Base-by-base conservation (phyloP, 495 filamentous ascomycete species). In the Podospora fimiseda region DNA sequence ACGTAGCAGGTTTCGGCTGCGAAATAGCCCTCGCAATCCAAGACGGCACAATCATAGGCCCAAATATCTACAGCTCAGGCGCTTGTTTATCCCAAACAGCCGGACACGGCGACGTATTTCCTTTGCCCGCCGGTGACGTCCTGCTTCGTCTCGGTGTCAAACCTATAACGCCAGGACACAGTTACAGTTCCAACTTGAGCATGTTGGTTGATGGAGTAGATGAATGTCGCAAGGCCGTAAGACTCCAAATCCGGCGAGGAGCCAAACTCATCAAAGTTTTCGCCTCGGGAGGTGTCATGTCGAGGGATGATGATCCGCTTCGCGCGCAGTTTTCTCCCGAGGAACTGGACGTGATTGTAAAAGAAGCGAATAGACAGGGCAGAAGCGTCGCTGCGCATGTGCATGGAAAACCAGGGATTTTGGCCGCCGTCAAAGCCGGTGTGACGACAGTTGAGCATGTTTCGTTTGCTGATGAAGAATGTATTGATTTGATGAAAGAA, bases 181-280 rank as follows among this genome's bases (percentile, higher is more conserved):
- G n/a, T n/a, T 68, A 58, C 41, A 63, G 60, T 4, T 43, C 60
- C 5, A 56, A 51, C 19, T 30, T 49, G 52, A 46, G 48, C 47
- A 27, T 58, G 24, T 47, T 79, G 4, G 69, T 68, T 16, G 77
- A 80, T 42, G 78, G 78, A 5, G 70, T 76, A 0, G 63, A 71
- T 0, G 77, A 75, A 46, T 78, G 74, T 42, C 53, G 70, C 20
- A 60, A 62, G 6, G 73, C 70, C 7, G 75, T 81, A 15, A 66
- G 78, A 2, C 53, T 70, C 56, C 68, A 76, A 60, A 67, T 80
- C 27, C 73, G 77, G 0, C 65, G 70, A 11, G 78, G 78, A 4
- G 77, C 76, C 13, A 63, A 61, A 16, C 65, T 73, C 19, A 77
- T 81, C 62, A 81, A 80, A 60, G 57, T 80, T n/a, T 62, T 67